Percentiles rank a stretch among this genome's conserved stretches.
Conservation (phyloP, 345 rosid species). For the Erysimum cheiranthoides region DNA sequence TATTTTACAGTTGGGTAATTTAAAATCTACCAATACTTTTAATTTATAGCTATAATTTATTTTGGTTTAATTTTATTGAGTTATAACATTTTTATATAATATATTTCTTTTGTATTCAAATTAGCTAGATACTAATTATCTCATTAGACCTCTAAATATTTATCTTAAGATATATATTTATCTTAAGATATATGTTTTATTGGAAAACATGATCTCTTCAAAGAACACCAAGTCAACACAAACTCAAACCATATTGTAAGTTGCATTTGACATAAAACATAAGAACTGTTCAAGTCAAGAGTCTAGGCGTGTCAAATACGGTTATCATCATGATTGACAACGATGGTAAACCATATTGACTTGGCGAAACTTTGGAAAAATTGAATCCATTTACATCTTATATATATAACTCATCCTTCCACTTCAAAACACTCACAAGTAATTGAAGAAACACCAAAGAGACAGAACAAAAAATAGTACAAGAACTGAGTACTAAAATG, state of each 20-base stretch:
- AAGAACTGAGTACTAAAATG: conserved; percentile 23
- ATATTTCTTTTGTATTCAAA: background rate
- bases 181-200: background rate
- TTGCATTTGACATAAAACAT: conserved; percentile 2
- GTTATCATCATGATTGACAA: conserved; percentile 12
- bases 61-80: too few relatives aligned
- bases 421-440: background rate
- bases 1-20: too few relatives aligned
- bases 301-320: conserved; percentile 36
- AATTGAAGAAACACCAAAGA: conserved; percentile 8
- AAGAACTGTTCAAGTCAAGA: conserved; percentile 3
- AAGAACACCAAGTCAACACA: conserved; percentile 33
- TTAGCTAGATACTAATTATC: background rate
- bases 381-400: conserved; percentile 13
- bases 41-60: too few relatives aligned
- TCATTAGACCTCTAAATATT: background rate
- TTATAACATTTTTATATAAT: background rate
- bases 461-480: background rate
- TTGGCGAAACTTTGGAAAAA: background rate
- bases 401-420: conserved; percentile 30
- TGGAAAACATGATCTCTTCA: background rate
- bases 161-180: background rate
- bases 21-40: too few relatives aligned
- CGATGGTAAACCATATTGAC: conserved; percentile 22
- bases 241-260: conserved; percentile 31